Conservation (phyloP, 768 basidiomycete genomes). For the Cystobasidium tubakii region DNA sequence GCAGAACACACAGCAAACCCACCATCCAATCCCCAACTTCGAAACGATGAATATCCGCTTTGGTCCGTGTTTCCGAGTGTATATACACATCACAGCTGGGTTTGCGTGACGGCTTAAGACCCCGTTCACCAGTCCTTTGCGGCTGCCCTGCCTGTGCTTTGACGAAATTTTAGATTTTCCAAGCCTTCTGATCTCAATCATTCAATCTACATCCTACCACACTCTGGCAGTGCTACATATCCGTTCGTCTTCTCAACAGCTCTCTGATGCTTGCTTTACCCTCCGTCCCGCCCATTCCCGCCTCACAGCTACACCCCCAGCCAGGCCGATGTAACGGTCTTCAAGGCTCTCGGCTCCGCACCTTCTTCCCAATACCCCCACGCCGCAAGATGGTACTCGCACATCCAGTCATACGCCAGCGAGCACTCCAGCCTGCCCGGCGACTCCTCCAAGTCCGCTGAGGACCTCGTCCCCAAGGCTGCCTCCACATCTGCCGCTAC, state of each 20-base stretch:
- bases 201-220: neutral
- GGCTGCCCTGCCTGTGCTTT: conserved; percentile 52
- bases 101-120: conserved; percentile 62
- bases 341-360: conserved; percentile 71
- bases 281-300: neutral
- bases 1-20: conserved; percentile 29
- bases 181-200: conserved; percentile 63
- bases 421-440: conserved; percentile 76
- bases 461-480: conserved; percentile 60
- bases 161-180: conserved; percentile 60
- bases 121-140: conserved; percentile 57
- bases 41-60: conserved; percentile 67
- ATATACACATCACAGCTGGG: conserved; percentile 18
- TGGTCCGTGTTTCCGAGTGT: conserved; percentile 92
- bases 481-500: conserved; percentile 55
- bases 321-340: conserved; percentile 88
- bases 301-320: conserved; percentile 72
- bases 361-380: conserved; percentile 63
- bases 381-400: conserved; percentile 83
- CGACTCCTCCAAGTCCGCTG: conserved; percentile 55
- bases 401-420: conserved; percentile 77
- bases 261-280: neutral
- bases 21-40: neutral
- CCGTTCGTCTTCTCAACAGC: neutral
- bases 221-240: conserved; percentile 6